These are phyloP conservation scores for Schwanniomyces yamadae DNA, from an alignment of 805 yeast genomes.

Conservation along the genomic window DNA sequence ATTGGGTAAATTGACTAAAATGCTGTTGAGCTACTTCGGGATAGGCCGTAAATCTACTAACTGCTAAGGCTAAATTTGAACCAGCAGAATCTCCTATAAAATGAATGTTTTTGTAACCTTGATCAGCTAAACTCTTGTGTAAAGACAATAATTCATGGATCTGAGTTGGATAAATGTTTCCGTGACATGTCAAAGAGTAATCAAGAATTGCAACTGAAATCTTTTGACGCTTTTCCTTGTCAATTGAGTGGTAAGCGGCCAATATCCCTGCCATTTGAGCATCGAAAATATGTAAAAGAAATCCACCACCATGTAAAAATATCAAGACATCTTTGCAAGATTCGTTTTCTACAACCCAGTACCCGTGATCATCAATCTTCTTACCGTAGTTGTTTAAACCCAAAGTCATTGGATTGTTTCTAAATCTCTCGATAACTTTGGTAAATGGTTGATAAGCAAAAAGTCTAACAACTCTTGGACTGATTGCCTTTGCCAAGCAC, in stretches of 20 bases:
- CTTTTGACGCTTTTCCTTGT: slow-evolving; percentile 12
- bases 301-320: slow-evolving; percentile 30
- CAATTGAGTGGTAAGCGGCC: slow-evolving; percentile 21
- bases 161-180: slow-evolving; percentile 24
- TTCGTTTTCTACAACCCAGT: slow-evolving; percentile 10
- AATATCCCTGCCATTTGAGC: slow-evolving; percentile 23
- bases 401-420: slow-evolving; percentile 5
- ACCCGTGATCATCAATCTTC: slow-evolving; percentile 4
- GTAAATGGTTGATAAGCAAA: slow-evolving; percentile 23
- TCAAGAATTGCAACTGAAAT: slow-evolving; percentile 21
- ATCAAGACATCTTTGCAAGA: slow-evolving; percentile 14
- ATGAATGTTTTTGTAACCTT: slow-evolving; percentile 17
- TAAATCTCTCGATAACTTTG: slow-evolving; percentile 13
- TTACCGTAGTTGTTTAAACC: slow-evolving; percentile 5
- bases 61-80: slow-evolving; percentile 11
- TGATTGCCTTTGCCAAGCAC: slow-evolving; percentile 24
- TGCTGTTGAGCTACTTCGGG: slow-evolving; percentile 27
- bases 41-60: slow-evolving; percentile 25
- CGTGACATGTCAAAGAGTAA: slow-evolving; percentile 22
- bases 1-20: slow-evolving; percentile 20
- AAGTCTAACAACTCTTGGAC: slow-evolving; percentile 19
- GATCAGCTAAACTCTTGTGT: slow-evolving; percentile 10
- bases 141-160: slow-evolving; percentile 18
- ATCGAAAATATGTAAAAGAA: slow-evolving; percentile 19
- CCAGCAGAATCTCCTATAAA: slow-evolving; percentile 23